Conservation (phyloP, 805 yeast species). For the Ogataea ramenticola region DNA sequence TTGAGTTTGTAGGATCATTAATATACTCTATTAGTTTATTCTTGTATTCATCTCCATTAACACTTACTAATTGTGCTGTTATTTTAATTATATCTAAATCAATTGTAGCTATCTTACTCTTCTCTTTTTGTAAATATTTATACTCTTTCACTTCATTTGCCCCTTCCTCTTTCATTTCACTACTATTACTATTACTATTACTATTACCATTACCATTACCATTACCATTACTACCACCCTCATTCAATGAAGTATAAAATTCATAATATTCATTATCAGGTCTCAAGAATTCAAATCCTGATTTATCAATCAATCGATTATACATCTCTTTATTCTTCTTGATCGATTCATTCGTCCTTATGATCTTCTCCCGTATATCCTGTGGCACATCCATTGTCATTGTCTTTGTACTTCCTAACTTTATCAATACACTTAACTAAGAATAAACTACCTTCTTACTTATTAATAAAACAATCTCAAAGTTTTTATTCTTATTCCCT, state of each 20-base stretch:
- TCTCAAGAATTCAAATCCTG: constrained; percentile 51
- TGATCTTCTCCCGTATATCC: constrained; percentile 44
- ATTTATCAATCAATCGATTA: constrained; percentile 20
- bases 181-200: constrained; percentile 1
- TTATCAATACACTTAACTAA: no score
- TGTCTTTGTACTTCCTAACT: no score
- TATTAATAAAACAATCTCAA: constrained; percentile 21
- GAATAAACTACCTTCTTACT: no score
- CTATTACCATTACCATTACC: no score
- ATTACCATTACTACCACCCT: no score
- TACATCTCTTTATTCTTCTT: constrained; percentile 59
- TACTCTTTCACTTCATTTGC: constrained; percentile 2
- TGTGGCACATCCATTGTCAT: constrained; percentile 50
- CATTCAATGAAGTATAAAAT: constrained; percentile 5
- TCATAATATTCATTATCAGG: constrained; percentile 39
- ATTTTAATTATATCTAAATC: constrained; percentile 67
- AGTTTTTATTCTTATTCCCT: no score
- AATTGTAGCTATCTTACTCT: constrained; percentile 38
- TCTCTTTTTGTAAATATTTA: constrained; percentile 2
- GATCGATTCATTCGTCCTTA: constrained; percentile 68
- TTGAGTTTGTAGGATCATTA: constrained; percentile 21
- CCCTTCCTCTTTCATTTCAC: constrained; percentile 1
- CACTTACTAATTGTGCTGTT: constrained; percentile 63
- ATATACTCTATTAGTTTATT: constrained; percentile 24
- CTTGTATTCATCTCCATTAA: constrained; percentile 45